Evolutionary conservation across 495 filamentous ascomycete species (phyloP).

Genomic region (Penicillium canariense): DNA sequence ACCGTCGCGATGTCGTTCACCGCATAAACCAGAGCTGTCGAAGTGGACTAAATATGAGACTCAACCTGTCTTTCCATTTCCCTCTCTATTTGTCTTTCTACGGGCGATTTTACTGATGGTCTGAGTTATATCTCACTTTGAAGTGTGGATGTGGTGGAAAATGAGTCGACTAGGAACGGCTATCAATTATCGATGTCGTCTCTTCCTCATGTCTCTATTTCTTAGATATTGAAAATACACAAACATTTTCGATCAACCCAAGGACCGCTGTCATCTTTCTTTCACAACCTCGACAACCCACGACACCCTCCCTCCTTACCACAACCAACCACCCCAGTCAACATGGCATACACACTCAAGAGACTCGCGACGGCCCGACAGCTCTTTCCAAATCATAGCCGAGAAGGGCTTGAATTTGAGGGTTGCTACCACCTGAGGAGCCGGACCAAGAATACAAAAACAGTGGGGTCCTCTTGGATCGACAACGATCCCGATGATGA

Average conservation of each 20-base stretch:
- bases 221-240: not conserved
- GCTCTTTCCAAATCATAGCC: not conserved
- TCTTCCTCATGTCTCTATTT: not conserved
- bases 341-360: not conserved
- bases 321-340: not conserved
- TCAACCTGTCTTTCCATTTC: no score
- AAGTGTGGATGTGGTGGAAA: no score
- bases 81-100: no score
- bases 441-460: not conserved
- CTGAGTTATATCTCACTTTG: no score
- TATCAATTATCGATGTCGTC: not conserved
- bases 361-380: not conserved
- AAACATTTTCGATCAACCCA: not conserved
- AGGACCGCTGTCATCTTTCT: not conserved
- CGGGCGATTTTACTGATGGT: no score
- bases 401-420: not conserved
- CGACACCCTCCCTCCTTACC: not conserved
- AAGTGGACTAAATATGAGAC: no score
- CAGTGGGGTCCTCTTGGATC: conserved; percentile 8
- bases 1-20: not conserved
- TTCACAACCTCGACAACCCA: not conserved
- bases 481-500: conserved; percentile 17
- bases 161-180: not conserved
- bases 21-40: not conserved
- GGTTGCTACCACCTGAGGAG: conserved; percentile 4